A percentile compares a stretch with the other conserved stretches of the same genome.
Evolutionary conservation across 75 land plant species (phyloP).

Genomic region (Chamaecyparis obtusa): DNA sequence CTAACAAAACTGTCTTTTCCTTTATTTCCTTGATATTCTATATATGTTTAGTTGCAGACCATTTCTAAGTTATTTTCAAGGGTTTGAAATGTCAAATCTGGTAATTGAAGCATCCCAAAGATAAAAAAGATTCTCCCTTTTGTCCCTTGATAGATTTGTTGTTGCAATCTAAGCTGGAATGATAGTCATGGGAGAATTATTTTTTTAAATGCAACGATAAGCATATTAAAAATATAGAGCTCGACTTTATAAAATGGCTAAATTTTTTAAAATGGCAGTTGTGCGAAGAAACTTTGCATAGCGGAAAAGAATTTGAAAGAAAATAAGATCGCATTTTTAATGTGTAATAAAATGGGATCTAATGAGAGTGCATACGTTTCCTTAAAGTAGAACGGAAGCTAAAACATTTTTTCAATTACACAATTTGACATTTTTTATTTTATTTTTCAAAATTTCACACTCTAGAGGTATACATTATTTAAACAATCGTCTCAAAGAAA

Average conservation of each 20-base stretch:
- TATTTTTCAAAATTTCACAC: too few species aligned
- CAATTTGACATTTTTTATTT: too few species aligned
- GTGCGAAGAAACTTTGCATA: too few species aligned
- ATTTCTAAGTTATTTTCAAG: neutral
- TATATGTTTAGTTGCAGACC: neutral
- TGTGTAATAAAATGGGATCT: neutral
- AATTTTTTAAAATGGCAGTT: neutral
- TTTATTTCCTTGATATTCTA: neutral
- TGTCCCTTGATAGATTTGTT: neutral
- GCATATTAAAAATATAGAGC: neutral
- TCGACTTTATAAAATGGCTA: neutral
- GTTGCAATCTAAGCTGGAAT: neutral
- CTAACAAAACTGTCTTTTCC: neutral
- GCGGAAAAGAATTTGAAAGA: neutral
- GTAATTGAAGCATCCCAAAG: neutral
- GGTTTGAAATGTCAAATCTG: neutral
- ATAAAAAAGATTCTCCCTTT: neutral
- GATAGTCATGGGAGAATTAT: neutral
- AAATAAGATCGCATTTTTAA: neutral
- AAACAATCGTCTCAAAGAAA: too few species aligned
- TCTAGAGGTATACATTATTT: too few species aligned
- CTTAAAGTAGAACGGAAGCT: too few species aligned
- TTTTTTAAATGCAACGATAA: too few species aligned
- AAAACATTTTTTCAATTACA: too few species aligned
- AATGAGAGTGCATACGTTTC: too few species aligned